Base-by-base conservation (phyloP, 208 protist species). In the Trypanosoma melophagium region DNA sequence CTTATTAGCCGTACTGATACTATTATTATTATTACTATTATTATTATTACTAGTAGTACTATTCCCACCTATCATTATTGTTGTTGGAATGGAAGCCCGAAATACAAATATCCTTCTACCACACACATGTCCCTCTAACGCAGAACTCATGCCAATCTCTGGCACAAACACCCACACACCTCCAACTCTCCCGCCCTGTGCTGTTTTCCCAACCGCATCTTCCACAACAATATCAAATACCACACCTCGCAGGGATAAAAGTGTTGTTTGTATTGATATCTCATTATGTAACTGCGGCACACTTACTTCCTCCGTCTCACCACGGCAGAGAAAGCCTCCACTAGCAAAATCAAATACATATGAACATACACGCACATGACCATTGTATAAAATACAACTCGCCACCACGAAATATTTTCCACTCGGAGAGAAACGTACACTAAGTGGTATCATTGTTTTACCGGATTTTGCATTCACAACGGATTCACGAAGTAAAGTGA, bases 321-420 rank as follows among this genome's bases (percentile, higher is more conserved):
- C 58, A 47, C 51, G 60, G 31, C 49, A 73, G 14, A 80, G 59
- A 64, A 74, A 75, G 19, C 53, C 60, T 35, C 83, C 83, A 17
- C 68, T 80, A 14, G 63, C 14, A 38, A 84, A 86, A 16, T 89
- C 77, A 19, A 89, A 72, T 12, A 85, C 28, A 69, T 89, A 80
- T 31, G 72, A 40, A 55, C 69, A 76, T 17, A 69, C 58, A 17
- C 76, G 76, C 8, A 70, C 66, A 57, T n/a, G 3, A 28, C 50
- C 45, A 13, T 62, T 41, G 31, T 44, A 12, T 16, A 64, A 40
- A 52, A 67, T 9, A 45, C 51, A 35, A 54, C 85, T 86, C 54
- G 66, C 69, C 17, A 92, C 66, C 19, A 76, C 69, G 51, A 89
- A 84, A 59, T 83, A 80, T 31, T 60, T 59, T 24, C 76, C 80